Conservation (phyloP, 768 basidiomycete species). For the Calocera cornea region DNA sequence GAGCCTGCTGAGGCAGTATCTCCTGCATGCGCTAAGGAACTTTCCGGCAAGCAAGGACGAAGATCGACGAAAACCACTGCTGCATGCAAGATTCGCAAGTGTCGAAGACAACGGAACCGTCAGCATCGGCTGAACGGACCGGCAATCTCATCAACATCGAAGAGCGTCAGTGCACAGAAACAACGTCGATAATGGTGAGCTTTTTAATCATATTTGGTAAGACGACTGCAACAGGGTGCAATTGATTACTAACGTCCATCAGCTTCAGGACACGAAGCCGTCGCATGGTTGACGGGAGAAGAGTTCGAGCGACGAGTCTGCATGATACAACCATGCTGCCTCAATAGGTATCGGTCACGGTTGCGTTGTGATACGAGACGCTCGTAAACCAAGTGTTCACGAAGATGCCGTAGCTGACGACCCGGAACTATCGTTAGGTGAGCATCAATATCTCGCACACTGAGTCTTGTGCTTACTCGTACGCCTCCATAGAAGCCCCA, state of each 20-base stretch:
- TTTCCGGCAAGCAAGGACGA: not conserved
- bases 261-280: no score
- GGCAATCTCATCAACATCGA: no score
- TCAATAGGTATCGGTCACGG: not conserved
- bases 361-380: not conserved
- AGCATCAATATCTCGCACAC: no score
- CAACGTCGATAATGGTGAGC: no score
- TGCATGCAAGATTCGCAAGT: not conserved
- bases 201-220: no score
- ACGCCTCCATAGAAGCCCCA: not conserved
- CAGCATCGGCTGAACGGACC: not conserved
- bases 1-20: not conserved
- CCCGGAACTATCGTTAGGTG: no score
- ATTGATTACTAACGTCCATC: no score
- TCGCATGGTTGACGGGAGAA: no score
- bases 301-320: not conserved
- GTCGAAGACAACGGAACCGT: not conserved
- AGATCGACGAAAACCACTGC: not conserved
- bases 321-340: not conserved
- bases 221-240: no score
- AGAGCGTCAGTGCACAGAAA: no score
- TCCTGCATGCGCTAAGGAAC: not conserved
- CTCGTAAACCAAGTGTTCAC: not conserved
- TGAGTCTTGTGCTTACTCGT: no score
- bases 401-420: no score